A percentile compares a stretch with the other conserved stretches of the same genome.
Evolutionary conservation across 2,329 filamentous ascomycete species (phyloP).

Genomic region (Phialophora expanda): DNA sequence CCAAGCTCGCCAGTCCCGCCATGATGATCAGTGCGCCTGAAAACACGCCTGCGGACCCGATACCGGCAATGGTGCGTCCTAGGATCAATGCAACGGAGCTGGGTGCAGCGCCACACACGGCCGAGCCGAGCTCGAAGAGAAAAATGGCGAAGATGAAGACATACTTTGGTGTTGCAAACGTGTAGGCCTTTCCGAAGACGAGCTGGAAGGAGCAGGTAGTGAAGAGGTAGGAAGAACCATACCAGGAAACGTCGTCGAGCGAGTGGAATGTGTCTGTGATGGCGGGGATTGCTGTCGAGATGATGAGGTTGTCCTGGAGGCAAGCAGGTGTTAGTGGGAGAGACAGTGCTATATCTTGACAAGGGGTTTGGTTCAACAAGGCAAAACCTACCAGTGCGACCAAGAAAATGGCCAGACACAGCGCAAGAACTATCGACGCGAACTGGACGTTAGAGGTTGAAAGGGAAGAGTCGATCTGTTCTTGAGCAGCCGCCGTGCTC

Average conservation of each 20-base stretch:
- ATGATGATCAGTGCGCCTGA: constrained; percentile 46
- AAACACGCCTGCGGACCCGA: constrained; percentile 48
- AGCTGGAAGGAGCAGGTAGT: constrained; percentile 52
- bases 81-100: constrained; percentile 48
- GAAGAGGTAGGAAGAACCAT: constrained; percentile 53
- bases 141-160: constrained; percentile 48
- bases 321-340: background rate
- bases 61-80: constrained; percentile 50
- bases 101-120: constrained; percentile 48
- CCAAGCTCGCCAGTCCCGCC: constrained; percentile 38
- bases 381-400: constrained; percentile 2
- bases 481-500: background rate
- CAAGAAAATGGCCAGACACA: constrained; percentile 10
- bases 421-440: background rate
- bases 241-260: constrained; percentile 56
- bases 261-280: constrained; percentile 57
- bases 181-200: constrained; percentile 53
- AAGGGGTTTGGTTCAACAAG: background rate
- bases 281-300: constrained; percentile 54
- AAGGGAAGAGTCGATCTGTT: background rate
- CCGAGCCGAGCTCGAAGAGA: constrained; percentile 52
- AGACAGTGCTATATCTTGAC: background rate
- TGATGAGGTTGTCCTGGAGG: constrained; percentile 41
- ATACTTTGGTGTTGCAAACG: constrained; percentile 52
- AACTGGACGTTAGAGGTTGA: constrained; percentile 2